Conservation (phyloP, 345 rosid genomes). For the Salix caprea region DNA sequence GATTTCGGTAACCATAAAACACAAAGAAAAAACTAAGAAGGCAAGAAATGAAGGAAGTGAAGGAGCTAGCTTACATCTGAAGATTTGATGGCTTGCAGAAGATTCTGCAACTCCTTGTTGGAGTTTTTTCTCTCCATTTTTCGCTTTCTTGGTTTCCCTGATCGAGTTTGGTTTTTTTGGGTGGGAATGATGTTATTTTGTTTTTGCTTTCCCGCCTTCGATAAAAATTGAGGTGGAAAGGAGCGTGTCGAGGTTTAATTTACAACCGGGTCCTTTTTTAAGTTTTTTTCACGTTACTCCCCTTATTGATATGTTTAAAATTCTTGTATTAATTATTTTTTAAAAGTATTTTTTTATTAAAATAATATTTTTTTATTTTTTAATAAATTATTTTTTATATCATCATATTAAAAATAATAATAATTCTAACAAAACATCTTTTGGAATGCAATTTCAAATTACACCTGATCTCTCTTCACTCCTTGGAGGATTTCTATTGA, state of each 20-base stretch:
- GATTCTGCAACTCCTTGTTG: constrained; percentile 33
- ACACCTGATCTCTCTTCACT: too few relatives aligned
- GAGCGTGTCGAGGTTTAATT: neutral
- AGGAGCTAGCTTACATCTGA: constrained; percentile 60
- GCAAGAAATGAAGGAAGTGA: neutral
- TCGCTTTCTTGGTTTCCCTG: neutral
- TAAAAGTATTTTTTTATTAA: too few relatives aligned
- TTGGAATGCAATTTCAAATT: too few relatives aligned
- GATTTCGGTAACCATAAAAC: neutral
- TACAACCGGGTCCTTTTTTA: neutral
- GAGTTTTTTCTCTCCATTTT: constrained; percentile 38
- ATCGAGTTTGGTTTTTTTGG: neutral
- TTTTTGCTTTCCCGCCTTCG: constrained; percentile 22
- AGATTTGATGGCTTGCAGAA: constrained; percentile 48
- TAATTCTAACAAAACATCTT: too few relatives aligned
- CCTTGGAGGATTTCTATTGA: too few relatives aligned
- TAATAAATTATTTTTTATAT: too few relatives aligned
- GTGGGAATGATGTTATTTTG: neutral
- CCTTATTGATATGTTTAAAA: too few relatives aligned
- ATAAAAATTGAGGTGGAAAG: neutral
- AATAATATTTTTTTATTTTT: too few relatives aligned
- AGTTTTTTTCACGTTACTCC: neutral
- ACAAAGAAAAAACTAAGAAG: neutral
- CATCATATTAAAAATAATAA: too few relatives aligned
- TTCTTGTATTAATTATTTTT: too few relatives aligned